Evolutionary conservation across 768 basidiomycete genomes (phyloP), one percentile per base, ranked within the genome.

Genomic region (Strobilomyces confusus): DNA sequence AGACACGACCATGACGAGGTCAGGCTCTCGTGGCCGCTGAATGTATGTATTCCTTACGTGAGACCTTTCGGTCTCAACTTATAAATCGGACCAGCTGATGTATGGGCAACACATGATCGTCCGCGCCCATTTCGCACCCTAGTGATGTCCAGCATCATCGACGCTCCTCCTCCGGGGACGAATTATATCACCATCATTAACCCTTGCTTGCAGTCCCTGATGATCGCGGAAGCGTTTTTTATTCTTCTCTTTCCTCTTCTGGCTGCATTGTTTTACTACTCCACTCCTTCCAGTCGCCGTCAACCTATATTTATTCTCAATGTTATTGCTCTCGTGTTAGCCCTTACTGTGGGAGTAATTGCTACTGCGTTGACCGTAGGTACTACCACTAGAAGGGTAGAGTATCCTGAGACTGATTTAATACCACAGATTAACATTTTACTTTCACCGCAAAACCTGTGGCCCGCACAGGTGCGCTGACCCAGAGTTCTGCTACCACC

Each of bases 291-390:
- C 40, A 57, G 56, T 26, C 58, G 66, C 12, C 45, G 57, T 20
- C 59, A 51, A 32, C 63, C 59, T 15, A 65, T 67, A 14, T 67
- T 63, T 14, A 50, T 61, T 9, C 64, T 66, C 14, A 67, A 62
- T 20, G 40, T 59, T 14, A 30, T 54, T 3, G 46, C 44, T 2
- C 20, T 61, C n/a, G 4, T 17, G 5, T 30, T 67, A 11, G 58
- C 29, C 26, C 50, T 63, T n/a, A 19, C 43, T 25, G 49, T 25
- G 43, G 56, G 46, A 4, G 29, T 58, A 11, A 40, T 34, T 15
- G 13, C 33, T 3, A 12, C 19, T 14, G 11, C 29, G 6, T 1
- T 29, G 29, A 29, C 9, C 29, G 29, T 29, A 29, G 29, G 29
- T 9, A 29, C 29, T 7, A 9, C 29, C 5, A 9, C 29, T 29